Percentiles rank a stretch among this genome's conserved stretches.
Conservation (phyloP, 192 early-diverging fungal genomes). For the Funneliformis geosporum region DNA sequence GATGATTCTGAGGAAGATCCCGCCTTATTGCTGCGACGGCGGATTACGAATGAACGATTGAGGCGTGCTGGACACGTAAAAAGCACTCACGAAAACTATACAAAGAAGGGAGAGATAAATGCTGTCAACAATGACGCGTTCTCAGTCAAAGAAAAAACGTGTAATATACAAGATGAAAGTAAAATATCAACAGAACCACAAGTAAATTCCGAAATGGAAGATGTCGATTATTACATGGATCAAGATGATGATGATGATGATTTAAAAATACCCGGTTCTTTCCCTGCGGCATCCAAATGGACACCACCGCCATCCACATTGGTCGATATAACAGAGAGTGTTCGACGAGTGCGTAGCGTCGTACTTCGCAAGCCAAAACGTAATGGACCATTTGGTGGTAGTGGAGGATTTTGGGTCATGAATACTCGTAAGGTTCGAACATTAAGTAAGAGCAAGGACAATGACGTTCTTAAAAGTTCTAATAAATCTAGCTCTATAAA, state of each 20-base stretch:
- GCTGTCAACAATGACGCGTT: neutral
- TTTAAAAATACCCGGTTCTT: slow-evolving; percentile 29
- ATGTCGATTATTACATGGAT: neutral
- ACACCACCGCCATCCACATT: neutral
- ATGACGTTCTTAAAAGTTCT: slow-evolving; percentile 4
- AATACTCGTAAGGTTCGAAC: slow-evolving; percentile 28
- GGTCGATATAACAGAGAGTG: neutral
- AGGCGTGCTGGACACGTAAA: slow-evolving; percentile 34
- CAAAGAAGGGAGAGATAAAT: neutral
- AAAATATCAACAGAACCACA: neutral
- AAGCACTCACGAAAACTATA: neutral
- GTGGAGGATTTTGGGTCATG: slow-evolving; percentile 24
- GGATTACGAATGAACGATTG: slow-evolving; percentile 21
- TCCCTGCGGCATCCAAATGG: slow-evolving; percentile 11
- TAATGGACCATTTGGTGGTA: slow-evolving; percentile 32
- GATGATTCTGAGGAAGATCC: slow-evolving; percentile 21
- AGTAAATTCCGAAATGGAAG: neutral
- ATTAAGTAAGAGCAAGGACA: neutral
- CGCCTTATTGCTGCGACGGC: slow-evolving; percentile 10
- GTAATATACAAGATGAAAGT: slow-evolving; percentile 2
- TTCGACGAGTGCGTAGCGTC: slow-evolving; percentile 23
- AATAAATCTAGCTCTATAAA: slow-evolving; percentile 15
- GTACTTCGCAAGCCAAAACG: slow-evolving; percentile 25
- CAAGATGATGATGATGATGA: slow-evolving; percentile 8
- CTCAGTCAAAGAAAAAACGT: neutral